A percentile compares a stretch with the other conserved stretches of the same genome.
Conservation (phyloP, 2,329 filamentous ascomycete genomes). For the Fusarium caatingaense region DNA sequence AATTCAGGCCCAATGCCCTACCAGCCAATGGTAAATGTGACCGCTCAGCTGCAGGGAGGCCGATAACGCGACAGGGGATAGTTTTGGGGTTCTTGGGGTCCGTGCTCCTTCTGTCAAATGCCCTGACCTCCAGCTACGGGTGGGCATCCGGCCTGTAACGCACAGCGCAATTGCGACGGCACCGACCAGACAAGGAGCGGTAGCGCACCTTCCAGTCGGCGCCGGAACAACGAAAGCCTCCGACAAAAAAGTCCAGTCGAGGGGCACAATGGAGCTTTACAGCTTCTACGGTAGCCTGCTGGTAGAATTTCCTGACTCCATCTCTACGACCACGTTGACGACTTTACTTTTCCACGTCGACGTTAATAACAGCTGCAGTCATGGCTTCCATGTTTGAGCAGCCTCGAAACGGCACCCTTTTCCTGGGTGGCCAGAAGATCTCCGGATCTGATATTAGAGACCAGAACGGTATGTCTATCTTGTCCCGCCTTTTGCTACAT, state of each 20-base stretch:
- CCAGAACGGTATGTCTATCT: conserved; percentile 78
- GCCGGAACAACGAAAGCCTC: conserved; percentile 45
- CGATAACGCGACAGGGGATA: conserved; percentile 34
- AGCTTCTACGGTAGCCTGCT: conserved; percentile 47
- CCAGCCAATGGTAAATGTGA: conserved; percentile 37
- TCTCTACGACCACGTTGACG: conserved; percentile 45
- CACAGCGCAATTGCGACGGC: conserved; percentile 2
- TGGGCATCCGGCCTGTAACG: conserved; percentile 1
- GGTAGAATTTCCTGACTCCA: conserved; percentile 49
- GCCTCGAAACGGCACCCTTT: conserved; percentile 93
- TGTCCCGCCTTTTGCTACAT: conserved; percentile 40
- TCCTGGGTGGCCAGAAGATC: conserved; percentile 97
- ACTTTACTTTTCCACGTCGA: conserved; percentile 42
- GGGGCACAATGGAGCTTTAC: conserved; percentile 45
- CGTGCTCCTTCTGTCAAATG: conserved; percentile 40
- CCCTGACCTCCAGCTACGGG: conserved; percentile 21
- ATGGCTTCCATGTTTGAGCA: conserved; percentile 99
- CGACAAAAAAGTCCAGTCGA: conserved; percentile 47
- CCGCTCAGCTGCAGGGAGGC: conserved; percentile 24
- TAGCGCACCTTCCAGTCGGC: conserved; percentile 27
- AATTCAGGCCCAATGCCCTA: conserved; percentile 43
- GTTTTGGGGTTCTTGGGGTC: conserved; percentile 37
- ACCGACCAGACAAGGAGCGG: neutral
- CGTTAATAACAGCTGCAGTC: conserved; percentile 45
- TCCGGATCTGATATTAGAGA: conserved; percentile 96